Conservation (phyloP, 2,329 filamentous ascomycete genomes). For the Lomentospora prolificans region DNA sequence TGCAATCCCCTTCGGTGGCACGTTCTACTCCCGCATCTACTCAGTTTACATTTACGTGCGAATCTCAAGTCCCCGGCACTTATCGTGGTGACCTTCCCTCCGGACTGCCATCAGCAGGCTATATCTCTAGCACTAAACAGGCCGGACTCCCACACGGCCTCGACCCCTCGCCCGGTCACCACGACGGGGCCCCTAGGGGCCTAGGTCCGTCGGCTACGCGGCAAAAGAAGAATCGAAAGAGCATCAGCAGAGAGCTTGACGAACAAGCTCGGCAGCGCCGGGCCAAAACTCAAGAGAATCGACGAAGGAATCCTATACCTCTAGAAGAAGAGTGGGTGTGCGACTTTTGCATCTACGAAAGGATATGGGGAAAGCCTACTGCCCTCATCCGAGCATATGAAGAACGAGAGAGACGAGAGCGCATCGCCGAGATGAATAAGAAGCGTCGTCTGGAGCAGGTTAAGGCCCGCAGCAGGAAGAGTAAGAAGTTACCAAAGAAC, state of each 20-base stretch:
- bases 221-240: constrained; percentile 52
- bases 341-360: constrained; percentile 96
- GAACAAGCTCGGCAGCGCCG: constrained; percentile 69
- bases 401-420: constrained; percentile 79
- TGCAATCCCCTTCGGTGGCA: constrained; percentile 51
- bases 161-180: not conserved
- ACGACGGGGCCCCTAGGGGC: constrained; percentile 18
- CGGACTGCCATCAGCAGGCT: constrained; percentile 4
- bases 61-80: constrained; percentile 75
- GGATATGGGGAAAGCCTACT: constrained; percentile 81
- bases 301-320: constrained; percentile 62
- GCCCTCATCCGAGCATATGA: constrained; percentile 88
- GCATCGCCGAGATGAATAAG: constrained; percentile 78
- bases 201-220: constrained; percentile 24
- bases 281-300: constrained; percentile 65
- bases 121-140: constrained; percentile 3
- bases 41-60: constrained; percentile 94
- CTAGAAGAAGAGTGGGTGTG: constrained; percentile 83
- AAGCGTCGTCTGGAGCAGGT: constrained; percentile 80
- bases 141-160: not conserved
- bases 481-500: constrained; percentile 50
- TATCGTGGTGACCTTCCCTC: constrained; percentile 4
- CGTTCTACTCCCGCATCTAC: constrained; percentile 62
- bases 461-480: constrained; percentile 85
- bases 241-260: constrained; percentile 60